Evolutionary conservation across 2,329 filamentous ascomycete species (phyloP), one percentile per base, ranked within the genome.

Genomic region (Myriosclerotinia scirpicola): DNA sequence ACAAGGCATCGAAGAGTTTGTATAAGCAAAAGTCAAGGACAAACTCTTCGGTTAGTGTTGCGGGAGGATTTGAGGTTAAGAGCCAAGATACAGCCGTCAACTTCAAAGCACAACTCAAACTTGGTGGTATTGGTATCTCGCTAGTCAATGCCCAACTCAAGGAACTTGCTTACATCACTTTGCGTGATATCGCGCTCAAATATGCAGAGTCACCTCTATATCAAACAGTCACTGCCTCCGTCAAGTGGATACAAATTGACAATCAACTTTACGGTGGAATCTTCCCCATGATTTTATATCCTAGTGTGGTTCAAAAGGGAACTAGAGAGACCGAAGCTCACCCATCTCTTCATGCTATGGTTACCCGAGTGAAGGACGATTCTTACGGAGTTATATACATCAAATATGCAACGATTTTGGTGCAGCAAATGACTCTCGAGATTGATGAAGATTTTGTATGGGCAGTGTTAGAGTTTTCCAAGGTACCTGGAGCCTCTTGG

Each of bases 201-300:
- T 97, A 95, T 78, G 92, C 88, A 66, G 95, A 99, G 75, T 98
- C 95, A n/a, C 86, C 88, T 22, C 82, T 97, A 20, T 97, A 97
- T 75, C 95, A 99, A 78, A 98, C 93, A 0, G 80, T 97, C 69
- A 94, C 92, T 58, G 82, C 95, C 61, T 91, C 92, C 0, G 90
- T 98, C 76, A 98, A 99, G 78, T 99, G 96, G 96, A 95, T 99
- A 38, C 95, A 99, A 78, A 91, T 99, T 73, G 95, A 99, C 79
- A 99, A 99, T 73, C 95, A 99, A 78, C 86, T 99, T 17, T 99
- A 99, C 75, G 96, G 96, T 38, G 95, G 96, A 36, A 93, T 99
- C 72, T 99, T 99, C 83, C 95, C 95, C 0, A 96, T 99, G 80
- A 87, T 99, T 40, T 83, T 99, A 67, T 99, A 99, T 77, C 95